Base-by-base conservation (phyloP, 2,329 filamentous ascomycete species). In the Dactylonectria estremocensis region DNA sequence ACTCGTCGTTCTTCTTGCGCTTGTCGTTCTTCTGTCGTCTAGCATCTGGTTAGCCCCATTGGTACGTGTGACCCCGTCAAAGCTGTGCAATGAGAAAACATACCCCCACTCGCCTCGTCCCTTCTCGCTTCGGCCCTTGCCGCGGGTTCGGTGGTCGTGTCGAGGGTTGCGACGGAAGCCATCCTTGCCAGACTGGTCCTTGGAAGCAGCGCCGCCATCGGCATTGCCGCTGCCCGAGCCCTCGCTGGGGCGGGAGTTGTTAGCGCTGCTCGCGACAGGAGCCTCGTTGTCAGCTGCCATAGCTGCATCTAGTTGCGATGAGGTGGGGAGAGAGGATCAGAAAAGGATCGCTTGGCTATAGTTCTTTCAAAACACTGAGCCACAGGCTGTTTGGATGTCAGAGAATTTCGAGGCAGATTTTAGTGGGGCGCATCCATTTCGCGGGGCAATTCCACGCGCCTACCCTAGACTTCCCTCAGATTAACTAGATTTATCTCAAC, bases 1-100 rank as follows among this genome's bases (percentile, higher is more conserved):
- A 83, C 59, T 83, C 80, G 66, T 80, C 78, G 58, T 80, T 79
- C 69, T 79, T 77, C 72, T 80, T 78, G 70, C 79, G 80, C 76
- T 82, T 82, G 69, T 83, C 81, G 62, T 73, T 74, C 54, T 79
- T 77, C 65, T 80, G 69, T 35, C 81, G 80, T 55, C 81, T 83
- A 74, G 40, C 35, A 67, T 66, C 80, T 79, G 63, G 77, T 83
- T 77, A 81, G 80, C 74, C 50, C 67, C 71, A 72, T 77, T 77
- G 77, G 75, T 62, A 72, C 59, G 60, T 74, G 69, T 54, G 60
- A 55, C 53, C 61, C 64, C 33, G 5, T 46, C 37, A 56, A 31
- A 56, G 24, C 13, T 16, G 48, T 59, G 50, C 55, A 49, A 8
- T 24, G 20, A n/a, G 16, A 8, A 45, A 5, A 70, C 77, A 20